Conservation (phyloP, 768 basidiomycete species). For the Phaffia tasmanica region DNA sequence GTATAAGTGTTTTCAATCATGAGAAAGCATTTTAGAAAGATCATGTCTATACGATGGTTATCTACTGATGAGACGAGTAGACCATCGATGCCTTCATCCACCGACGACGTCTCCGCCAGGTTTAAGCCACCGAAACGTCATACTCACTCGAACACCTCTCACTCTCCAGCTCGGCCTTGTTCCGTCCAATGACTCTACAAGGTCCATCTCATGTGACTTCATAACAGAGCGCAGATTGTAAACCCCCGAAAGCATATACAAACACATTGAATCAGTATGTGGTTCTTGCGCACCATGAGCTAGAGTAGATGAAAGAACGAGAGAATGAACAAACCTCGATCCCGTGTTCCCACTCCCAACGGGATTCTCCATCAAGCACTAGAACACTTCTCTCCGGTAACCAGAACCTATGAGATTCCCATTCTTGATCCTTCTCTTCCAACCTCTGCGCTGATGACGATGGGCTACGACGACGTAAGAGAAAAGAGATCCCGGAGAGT, state of each 20-base stretch:
- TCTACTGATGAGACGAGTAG: too few species aligned
- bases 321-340: constrained; percentile 48
- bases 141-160: constrained; percentile 47
- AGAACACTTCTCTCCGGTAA: constrained; percentile 66
- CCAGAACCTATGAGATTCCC: constrained; percentile 46
- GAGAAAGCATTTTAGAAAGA: too few species aligned
- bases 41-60: too few species aligned
- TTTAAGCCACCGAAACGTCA: constrained; percentile 78
- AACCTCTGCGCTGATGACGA: background rate
- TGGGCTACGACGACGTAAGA: constrained; percentile 9
- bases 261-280: constrained; percentile 10
- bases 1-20: too few species aligned
- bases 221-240: constrained; percentile 45
- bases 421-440: constrained; percentile 2
- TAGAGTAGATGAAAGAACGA: constrained; percentile 45
- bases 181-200: constrained; percentile 37
- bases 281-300: constrained; percentile 24
- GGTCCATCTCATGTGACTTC: constrained; percentile 24
- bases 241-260: background rate
- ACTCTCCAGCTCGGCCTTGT: constrained; percentile 27
- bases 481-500: constrained; percentile 53
- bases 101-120: constrained; percentile 76
- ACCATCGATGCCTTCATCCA: constrained; percentile 11
- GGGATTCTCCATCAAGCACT: constrained; percentile 65
- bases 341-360: constrained; percentile 80